phyloP scores from a whole-genome alignment of 257 asterid genomes.

The Solanum pinnatisectum region DNA sequence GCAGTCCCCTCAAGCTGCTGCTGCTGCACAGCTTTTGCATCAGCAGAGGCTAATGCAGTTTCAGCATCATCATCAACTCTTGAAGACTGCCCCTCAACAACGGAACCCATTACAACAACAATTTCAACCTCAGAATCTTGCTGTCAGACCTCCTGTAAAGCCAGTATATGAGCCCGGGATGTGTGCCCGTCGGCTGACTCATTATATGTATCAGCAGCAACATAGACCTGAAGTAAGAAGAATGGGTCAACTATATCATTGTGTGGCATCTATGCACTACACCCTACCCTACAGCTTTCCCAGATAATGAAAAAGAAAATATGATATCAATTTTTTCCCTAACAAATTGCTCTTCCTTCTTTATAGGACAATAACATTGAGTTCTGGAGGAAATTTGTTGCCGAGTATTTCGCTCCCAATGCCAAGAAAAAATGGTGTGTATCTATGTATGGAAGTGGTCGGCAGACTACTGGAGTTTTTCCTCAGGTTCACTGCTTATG shows the following conservation, averaged over 20 bases:
- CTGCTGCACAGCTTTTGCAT: slow-evolving; percentile 70
- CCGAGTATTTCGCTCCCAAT: slow-evolving; percentile 79
- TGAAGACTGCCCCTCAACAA: slow-evolving; percentile 76
- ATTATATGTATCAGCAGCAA: slow-evolving; percentile 95
- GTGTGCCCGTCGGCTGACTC: slow-evolving; percentile 91
- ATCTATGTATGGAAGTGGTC: slow-evolving; percentile 93
- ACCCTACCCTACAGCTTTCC: background rate
- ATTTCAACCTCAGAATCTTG: slow-evolving; percentile 54
- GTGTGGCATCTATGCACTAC: background rate
- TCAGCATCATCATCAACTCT: slow-evolving; percentile 69
- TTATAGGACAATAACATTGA: slow-evolving; percentile 81
- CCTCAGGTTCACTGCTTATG: slow-evolving; percentile 55
- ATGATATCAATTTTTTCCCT: too few relatives aligned
- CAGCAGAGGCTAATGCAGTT: slow-evolving; percentile 77
- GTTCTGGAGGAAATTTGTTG: slow-evolving; percentile 88
- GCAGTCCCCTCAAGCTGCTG: slow-evolving; percentile 58
- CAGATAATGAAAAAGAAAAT: too few relatives aligned
- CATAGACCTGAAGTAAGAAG: slow-evolving; percentile 83
- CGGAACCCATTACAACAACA: slow-evolving; percentile 55
- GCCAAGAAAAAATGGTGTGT: slow-evolving; percentile 99
- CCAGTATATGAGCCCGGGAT: slow-evolving; percentile 93
- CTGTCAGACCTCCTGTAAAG: slow-evolving; percentile 52
- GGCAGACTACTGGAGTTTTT: slow-evolving; percentile 88
- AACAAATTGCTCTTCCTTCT: background rate
- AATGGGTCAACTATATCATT: background rate